Evolutionary conservation across 768 basidiomycete genomes (phyloP).

Genomic region (Panaeolus cyanescens): DNA sequence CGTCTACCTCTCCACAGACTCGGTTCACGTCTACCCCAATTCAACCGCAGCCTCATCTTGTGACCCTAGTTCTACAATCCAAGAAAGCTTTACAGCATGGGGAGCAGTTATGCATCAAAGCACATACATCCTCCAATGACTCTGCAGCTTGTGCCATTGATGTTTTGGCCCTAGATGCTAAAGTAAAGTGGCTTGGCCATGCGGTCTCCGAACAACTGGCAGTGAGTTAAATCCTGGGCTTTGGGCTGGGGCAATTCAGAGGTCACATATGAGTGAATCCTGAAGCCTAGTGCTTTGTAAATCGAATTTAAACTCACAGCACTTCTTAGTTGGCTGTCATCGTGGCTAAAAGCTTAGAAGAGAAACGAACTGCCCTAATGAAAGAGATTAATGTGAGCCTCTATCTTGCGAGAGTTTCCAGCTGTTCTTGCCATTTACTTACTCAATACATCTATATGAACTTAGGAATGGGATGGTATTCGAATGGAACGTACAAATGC

Average conservation of each 20-base stretch:
- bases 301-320: background rate
- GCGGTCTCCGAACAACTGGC: constrained; percentile 78
- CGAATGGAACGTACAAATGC: constrained; percentile 61
- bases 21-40: constrained; percentile 24
- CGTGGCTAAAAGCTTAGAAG: constrained; percentile 75
- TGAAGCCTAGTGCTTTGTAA: background rate
- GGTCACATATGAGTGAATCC: background rate
- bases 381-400: constrained; percentile 61
- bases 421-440: background rate
- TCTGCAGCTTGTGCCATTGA: constrained; percentile 71
- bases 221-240: no score
- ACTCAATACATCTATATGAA: background rate
- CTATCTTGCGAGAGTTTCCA: background rate
- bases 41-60: constrained; percentile 55
- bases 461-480: constrained; percentile 70
- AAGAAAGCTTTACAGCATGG: constrained; percentile 83
- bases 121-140: constrained; percentile 61
- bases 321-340: constrained; percentile 64
- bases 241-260: background rate
- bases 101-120: constrained; percentile 70
- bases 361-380: constrained; percentile 62
- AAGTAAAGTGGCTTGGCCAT: constrained; percentile 75
- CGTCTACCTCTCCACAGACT: background rate
- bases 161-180: constrained; percentile 77
- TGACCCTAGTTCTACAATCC: constrained; percentile 77